Evolutionary conservation across 768 basidiomycete genomes (phyloP).

Genomic region (Suillus alpinus): DNA sequence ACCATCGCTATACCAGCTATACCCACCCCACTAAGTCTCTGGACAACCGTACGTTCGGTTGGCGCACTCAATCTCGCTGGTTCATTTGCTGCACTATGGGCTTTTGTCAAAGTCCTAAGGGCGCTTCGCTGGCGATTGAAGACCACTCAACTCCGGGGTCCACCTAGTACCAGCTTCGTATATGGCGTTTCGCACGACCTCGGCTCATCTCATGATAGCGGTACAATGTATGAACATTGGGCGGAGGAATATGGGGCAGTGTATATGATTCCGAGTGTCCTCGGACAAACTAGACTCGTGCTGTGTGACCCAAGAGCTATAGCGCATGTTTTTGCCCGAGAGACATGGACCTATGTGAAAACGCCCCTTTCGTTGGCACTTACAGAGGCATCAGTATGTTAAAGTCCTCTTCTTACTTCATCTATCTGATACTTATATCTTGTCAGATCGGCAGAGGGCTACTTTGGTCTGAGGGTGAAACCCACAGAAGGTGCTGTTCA

Average conservation of each 20-base stretch:
- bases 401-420: background rate
- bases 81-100: background rate
- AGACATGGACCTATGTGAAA: conserved; percentile 36
- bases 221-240: conserved; percentile 20
- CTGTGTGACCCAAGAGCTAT: conserved; percentile 47
- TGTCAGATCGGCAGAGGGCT: conserved; percentile 29
- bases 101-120: background rate
- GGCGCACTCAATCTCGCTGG: background rate
- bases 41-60: background rate
- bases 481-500: background rate
- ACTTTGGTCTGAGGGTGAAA: conserved; percentile 18
- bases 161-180: conserved; percentile 14
- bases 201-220: background rate
- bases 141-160: conserved; percentile 18
- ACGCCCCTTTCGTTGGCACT: conserved; percentile 30
- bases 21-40: background rate
- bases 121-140: background rate
- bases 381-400: conserved; percentile 24
- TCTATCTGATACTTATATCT: background rate
- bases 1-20: background rate
- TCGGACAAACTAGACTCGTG: conserved; percentile 14
- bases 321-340: conserved; percentile 41
- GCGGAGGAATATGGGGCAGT: conserved; percentile 17
- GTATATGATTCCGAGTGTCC: conserved; percentile 14
- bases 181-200: conserved; percentile 16